Evolutionary conservation across 805 yeast species (phyloP), one percentile per base, ranked within the genome.

Genomic region (Cyberlindnera maritima): DNA sequence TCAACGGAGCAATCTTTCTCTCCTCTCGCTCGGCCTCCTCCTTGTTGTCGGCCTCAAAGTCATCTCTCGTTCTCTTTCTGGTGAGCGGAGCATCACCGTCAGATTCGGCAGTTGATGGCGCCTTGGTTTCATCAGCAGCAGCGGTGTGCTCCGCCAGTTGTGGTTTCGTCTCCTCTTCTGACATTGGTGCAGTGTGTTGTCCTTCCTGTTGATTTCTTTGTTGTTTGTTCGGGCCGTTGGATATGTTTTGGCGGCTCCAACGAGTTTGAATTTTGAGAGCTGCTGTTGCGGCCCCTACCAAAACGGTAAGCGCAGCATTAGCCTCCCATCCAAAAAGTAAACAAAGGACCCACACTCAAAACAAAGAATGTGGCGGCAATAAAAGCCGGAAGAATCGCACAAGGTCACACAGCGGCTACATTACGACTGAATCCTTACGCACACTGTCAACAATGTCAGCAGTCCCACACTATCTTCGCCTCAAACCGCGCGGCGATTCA

Each of bases 381-480:
- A n/a, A n/a, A n/a, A n/a, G n/a, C n/a, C n/a, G n/a, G n/a, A n/a
- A n/a, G n/a, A n/a, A n/a, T n/a, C n/a, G 9, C 11, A n/a, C 5
- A 10, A 15, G 5, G 19, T 11, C 3, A 18, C 11, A 15, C 20
- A 32, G 20, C 36, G n/a, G 20, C 12, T n/a, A n/a, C 18, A 15
- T n/a, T n/a, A n/a, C n/a, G n/a, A n/a, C n/a, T n/a, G n/a, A n/a
- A n/a, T n/a, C n/a, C n/a, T n/a, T n/a, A n/a, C n/a, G n/a, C 20
- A 4, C 36, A n/a, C 36, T 4, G 14, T 18, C n/a, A 17, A 21
- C 9, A 4, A 37, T 55, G 61, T 39, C 47, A 9, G 44, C 48
- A 4, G 56, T 69, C 2, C 72, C 73, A 5, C 68, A 66, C 20
- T 69, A 66, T 46, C 52, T 73, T 43, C 61, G 76, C 32, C 56